These are phyloP conservation scores for Cryptococcus deneoformans DNA, from an alignment of 1,284 basidiomycete species.

Conservation along the genomic window DNA sequence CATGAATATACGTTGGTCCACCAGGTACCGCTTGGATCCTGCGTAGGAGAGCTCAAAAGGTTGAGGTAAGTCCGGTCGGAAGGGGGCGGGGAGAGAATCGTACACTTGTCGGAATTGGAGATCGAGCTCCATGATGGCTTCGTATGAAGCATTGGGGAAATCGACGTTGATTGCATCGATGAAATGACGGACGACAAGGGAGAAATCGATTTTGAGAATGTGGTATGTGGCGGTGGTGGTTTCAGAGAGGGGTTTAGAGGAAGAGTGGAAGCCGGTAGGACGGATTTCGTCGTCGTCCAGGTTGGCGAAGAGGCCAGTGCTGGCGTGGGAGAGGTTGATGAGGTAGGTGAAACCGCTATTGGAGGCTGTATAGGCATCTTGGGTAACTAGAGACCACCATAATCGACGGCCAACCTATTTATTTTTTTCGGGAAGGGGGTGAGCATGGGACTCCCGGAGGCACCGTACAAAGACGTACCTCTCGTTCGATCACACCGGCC, in stretches of 20 bases:
- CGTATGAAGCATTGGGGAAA: conserved; percentile 16
- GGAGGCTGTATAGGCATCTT: conserved; percentile 21
- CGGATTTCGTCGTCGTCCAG: conserved; percentile 19
- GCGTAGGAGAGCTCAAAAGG: conserved; percentile 13
- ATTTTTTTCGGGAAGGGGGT: neutral
- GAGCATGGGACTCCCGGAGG: neutral
- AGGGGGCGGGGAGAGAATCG: conserved; percentile 2
- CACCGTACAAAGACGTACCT: conserved; percentile 3
- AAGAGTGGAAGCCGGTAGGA: neutral
- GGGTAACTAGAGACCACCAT: conserved; percentile 45
- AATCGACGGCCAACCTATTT: conserved; percentile 35
- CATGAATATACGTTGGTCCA: conserved; percentile 19
- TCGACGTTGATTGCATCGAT: conserved; percentile 17
- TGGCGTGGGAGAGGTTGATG: conserved; percentile 17
- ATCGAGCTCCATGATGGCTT: conserved; percentile 15
- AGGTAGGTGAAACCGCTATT: conserved; percentile 18
- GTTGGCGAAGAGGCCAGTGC: conserved; percentile 14
- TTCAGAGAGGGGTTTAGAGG: conserved; percentile 2
- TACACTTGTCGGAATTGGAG: conserved; percentile 13
- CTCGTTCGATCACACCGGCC: conserved; percentile 31
- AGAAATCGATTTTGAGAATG: conserved; percentile 16
- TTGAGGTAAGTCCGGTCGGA: conserved; percentile 18
- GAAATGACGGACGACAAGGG: conserved; percentile 15
- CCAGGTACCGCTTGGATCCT: conserved; percentile 12
- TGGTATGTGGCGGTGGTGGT: conserved; percentile 15